Evolutionary conservation across 2,329 filamentous ascomycete species (phyloP), one percentile per base, ranked within the genome.

Genomic region (Colletotrichum lini): DNA sequence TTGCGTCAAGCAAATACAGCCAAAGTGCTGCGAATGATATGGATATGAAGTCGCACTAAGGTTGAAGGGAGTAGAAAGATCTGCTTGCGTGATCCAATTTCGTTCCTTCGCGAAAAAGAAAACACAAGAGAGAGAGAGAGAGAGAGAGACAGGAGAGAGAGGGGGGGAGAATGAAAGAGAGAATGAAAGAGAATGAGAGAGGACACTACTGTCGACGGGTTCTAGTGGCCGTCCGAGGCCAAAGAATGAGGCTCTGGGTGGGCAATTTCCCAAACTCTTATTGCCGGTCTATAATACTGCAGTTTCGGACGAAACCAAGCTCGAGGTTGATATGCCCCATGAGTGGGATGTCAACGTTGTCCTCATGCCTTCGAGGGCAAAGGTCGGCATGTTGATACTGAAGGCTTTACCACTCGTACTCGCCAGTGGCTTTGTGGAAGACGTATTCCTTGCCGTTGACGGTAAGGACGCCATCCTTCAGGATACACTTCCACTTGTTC

Each of bases 401-500:
- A 16, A 15, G 23, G 23, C 18, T 70, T 84, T 89, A 99, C 96
- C 96, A 99, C 83, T 99, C 96, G 76, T 98, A 98, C 84, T 98
- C 96, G 78, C 96, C 96, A 56, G 93, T 95, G 30, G 95, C 96
- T 84, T 98, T 98, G 86, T 98, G 95, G 85, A 99, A 99, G 75
- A 99, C 93, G 79, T 97, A 98, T 82, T 99, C 96, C 83, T 94
- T 97, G 76, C 94, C 94, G 75, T 96, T 95, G 47, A 97, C 94
- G 54, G 94, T 97, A 75, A 99, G 87, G 21, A 99, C 94, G 23
- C 96, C 96, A 78, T 99, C 96, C 85, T 98, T 98, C 74, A 99
- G 90, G 1, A 94, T 95, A 84, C 96, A 99, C 93, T 99, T 99
- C 94, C 94, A 96, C 90, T 96, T 99, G 85, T 98, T 99, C 91